Conservation (phyloP, 2,329 filamentous ascomycete genomes). For the Arthroderma sp. region DNA sequence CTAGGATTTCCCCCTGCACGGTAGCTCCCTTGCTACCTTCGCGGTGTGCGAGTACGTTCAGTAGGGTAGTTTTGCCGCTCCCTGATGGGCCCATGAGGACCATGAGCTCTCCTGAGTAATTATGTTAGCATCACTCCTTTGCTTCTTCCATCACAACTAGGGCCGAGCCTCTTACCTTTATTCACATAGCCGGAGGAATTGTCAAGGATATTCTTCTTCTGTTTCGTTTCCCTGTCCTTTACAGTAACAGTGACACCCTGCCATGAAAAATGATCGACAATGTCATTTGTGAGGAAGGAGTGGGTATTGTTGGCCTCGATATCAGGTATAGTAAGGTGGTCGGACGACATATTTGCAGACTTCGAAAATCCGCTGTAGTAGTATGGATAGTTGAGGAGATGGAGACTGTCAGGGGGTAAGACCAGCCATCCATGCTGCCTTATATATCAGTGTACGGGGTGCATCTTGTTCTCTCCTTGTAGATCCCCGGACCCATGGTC, state of each 20-base stretch:
- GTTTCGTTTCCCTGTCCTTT: slow-evolving; percentile 54
- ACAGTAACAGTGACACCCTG: slow-evolving; percentile 54
- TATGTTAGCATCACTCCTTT: not conserved
- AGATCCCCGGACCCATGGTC: no score
- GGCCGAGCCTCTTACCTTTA: slow-evolving; percentile 35
- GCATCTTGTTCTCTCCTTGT: no score
- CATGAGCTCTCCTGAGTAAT: slow-evolving; percentile 49
- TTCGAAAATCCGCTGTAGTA: not conserved
- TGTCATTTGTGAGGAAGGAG: slow-evolving; percentile 40
- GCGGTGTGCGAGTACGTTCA: slow-evolving; percentile 63
- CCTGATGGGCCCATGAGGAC: slow-evolving; percentile 70
- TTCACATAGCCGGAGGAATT: slow-evolving; percentile 51
- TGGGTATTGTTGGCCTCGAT: slow-evolving; percentile 18
- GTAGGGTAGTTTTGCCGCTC: slow-evolving; percentile 68
- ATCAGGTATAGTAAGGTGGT: slow-evolving; percentile 11
- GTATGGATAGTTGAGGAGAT: not conserved
- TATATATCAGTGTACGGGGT: no score
- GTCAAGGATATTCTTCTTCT: slow-evolving; percentile 50
- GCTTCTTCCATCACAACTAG: not conserved
- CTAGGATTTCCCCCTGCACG: slow-evolving; percentile 41
- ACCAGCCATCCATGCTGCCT: no score
- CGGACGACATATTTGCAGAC: slow-evolving; percentile 1
- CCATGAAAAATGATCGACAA: slow-evolving; percentile 55
- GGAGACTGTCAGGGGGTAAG: no score
- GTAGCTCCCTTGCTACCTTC: slow-evolving; percentile 40